Percentiles rank a stretch among this genome's conserved stretches.
phyloP scores from a whole-genome alignment of 345 rosid genomes.

The Syzygium oleosum region DNA sequence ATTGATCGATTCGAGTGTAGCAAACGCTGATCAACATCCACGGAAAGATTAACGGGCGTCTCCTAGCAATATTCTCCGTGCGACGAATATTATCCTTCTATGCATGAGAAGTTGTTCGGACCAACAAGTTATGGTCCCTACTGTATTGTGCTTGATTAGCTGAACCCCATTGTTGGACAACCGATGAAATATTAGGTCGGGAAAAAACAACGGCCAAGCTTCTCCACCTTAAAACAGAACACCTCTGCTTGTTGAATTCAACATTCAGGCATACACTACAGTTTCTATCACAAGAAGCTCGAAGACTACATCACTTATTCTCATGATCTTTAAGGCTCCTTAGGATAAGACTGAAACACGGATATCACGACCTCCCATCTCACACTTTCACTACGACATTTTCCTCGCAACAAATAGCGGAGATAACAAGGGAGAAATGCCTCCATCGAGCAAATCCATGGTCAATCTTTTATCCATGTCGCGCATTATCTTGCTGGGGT shows the following conservation, averaged over 20 bases:
- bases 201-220: too few relatives aligned
- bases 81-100: background rate
- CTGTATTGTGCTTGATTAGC: background rate
- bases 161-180: background rate
- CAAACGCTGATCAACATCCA: too few relatives aligned
- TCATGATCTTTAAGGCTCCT: background rate
- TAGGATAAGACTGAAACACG: background rate
- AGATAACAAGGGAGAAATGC: background rate
- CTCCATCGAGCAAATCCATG: background rate
- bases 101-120: background rate
- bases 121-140: background rate
- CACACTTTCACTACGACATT: background rate
- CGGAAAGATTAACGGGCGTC: background rate
- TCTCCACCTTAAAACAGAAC: too few relatives aligned
- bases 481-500: slow-evolving; percentile 15
- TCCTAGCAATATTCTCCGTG: too few relatives aligned
- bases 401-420: background rate
- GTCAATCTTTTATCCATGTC: background rate
- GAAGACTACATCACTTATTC: background rate
- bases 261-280: too few relatives aligned
- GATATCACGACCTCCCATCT: background rate
- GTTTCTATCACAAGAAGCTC: too few relatives aligned
- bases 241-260: too few relatives aligned
- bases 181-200: background rate
- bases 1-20: background rate